phyloP scores from a whole-genome alignment of 306 rosid genomes.

The Cicer pinnatifidum region DNA sequence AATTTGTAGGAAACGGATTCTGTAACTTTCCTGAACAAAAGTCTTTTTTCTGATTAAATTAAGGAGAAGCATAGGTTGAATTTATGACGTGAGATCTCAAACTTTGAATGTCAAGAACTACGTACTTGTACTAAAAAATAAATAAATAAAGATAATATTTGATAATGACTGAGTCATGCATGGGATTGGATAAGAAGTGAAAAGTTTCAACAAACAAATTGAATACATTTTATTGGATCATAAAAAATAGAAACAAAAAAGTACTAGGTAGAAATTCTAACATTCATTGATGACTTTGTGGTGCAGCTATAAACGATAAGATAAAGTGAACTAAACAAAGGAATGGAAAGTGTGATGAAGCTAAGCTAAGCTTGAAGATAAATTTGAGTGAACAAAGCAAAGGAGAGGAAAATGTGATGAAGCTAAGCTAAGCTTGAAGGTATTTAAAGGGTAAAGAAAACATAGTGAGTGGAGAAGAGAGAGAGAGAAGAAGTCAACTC shows the following conservation, averaged over 20 bases:
- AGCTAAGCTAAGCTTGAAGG: background rate
- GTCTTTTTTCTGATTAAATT: background rate
- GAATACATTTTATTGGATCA: background rate
- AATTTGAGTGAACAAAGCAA: background rate
- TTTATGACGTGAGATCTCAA: slow-evolving; percentile 16
- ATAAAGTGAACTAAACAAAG: slow-evolving; percentile 9
- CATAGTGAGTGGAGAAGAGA: background rate
- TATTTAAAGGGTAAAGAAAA: slow-evolving; percentile 27
- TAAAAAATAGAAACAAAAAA: background rate
- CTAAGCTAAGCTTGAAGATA: background rate
- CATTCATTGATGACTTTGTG: slow-evolving; percentile 26
- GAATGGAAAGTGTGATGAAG: background rate
- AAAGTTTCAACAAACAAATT: background rate
- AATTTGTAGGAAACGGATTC: too few relatives aligned
- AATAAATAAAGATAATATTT: background rate
- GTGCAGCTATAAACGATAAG: background rate
- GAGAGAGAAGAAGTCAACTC: slow-evolving; percentile 26
- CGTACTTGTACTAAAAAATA: background rate
- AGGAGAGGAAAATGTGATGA: background rate
- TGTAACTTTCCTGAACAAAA: background rate
- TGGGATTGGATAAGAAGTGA: background rate
- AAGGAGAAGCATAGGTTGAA: background rate
- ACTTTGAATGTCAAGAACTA: background rate
- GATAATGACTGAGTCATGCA: slow-evolving; percentile 1
- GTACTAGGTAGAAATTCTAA: background rate